A percentile compares a stretch with the other conserved stretches of the same genome.
phyloP scores from a whole-genome alignment of 495 filamentous ascomycete species.

The Aspergillus nanangensis region DNA sequence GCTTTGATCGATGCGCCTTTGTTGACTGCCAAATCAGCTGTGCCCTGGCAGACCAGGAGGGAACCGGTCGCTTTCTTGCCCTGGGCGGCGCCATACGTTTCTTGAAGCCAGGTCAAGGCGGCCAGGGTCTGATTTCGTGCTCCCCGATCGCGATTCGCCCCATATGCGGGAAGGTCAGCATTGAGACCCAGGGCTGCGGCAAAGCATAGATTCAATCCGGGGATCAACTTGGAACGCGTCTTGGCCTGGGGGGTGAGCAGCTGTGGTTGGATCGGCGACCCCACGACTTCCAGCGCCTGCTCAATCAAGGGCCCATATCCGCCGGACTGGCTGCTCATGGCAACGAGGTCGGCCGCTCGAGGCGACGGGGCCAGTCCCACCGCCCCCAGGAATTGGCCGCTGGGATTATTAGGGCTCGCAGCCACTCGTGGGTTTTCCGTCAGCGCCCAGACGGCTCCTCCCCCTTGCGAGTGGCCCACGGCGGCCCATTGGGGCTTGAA shows the following conservation, averaged over 20 bases:
- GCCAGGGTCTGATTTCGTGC: not conserved
- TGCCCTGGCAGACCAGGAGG: conserved; percentile 4
- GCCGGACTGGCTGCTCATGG: not conserved
- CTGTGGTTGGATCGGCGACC: not conserved
- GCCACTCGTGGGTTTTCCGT: conserved; percentile 31
- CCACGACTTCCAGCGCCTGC: not conserved
- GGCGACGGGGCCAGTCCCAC: conserved; percentile 34
- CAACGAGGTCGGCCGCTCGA: conserved; percentile 1
- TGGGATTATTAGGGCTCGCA: conserved; percentile 8
- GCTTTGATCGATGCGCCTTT: not conserved
- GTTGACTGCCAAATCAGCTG: not conserved
- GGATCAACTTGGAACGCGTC: too few species aligned
- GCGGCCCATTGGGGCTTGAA: conserved; percentile 35
- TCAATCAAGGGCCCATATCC: not conserved
- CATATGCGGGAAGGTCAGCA: not conserved
- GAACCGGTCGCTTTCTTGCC: not conserved
- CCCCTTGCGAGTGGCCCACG: conserved; percentile 48
- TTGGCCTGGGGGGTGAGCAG: too few species aligned
- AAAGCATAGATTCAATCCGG: too few species aligned
- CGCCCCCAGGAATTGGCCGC: conserved; percentile 36
- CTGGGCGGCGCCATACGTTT: not conserved
- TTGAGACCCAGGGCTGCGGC: not conserved
- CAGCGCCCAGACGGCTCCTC: conserved; percentile 38
- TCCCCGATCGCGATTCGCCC: not conserved
- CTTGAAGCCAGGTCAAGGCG: conserved; percentile 2